Base-by-base conservation (phyloP, 495 filamentous ascomycete genomes). In the Penicillium parvum region DNA sequence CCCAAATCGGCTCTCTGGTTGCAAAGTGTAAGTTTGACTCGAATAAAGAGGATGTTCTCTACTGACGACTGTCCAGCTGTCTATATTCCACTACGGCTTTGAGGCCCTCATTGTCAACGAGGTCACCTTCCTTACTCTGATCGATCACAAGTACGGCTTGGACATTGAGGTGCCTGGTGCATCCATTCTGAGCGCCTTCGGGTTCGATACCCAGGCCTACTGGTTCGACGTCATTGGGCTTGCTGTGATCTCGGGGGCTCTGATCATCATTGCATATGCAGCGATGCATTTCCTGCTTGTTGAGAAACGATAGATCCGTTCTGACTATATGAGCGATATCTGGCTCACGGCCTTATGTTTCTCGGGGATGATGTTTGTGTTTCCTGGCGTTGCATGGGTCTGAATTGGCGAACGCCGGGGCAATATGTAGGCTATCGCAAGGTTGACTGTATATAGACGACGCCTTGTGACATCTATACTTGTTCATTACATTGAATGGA, bases 41-140 rank as follows among this genome's bases (percentile, higher is more conserved):
- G 15, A 5, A 30, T 30, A 4, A 1, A 17, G 12, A 32, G 4
- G 9, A 17, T 20, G 9, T 9, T 19, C 14, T 17, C n/a, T 41
- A 32, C 49, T 53, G 29, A 40, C 10, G 10, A 16, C 30, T 38
- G 9, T 34, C n/a, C 19, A 90, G 71, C 74, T 96, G n/a, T 96
- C 90, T 14, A 99, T 99, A 50, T 99, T 97, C 79, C 92, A 99
- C 61, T 99, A 95, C 59, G 92, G 83, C 2, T 97, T 99, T 53
- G 92, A 96, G 71, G 85, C 87, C 2, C 76, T 99, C 16, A 92
- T 97, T 45, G 92, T 99, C 56, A 99, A 99, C 61, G 92, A 99
- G 68, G 92, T 96, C 37, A 81, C 82, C n/a, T 88, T 84, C 61
- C 72, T 97, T 45, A 88, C 84, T 2, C 76, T 99, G 45, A 77